phyloP scores from a whole-genome alignment of 78 protist species.

The Speleostelium caveatum region DNA sequence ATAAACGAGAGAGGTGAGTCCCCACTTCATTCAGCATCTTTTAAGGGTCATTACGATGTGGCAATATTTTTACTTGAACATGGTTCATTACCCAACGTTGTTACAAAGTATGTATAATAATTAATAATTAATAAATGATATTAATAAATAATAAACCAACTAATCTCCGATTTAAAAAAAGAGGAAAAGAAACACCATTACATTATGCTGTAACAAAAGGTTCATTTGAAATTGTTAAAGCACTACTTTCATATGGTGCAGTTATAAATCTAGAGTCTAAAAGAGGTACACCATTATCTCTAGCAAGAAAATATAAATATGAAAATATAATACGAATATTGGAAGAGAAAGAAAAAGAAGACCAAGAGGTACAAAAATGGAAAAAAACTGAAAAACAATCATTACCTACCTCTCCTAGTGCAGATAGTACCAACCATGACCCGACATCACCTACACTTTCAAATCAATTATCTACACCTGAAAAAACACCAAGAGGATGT shows the following conservation, averaged over 20 bases:
- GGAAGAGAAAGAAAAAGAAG: neutral
- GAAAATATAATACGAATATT: slow-evolving; percentile 13
- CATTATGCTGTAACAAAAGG: slow-evolving; percentile 71
- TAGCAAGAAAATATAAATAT: slow-evolving; percentile 25
- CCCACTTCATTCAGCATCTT: slow-evolving; percentile 68
- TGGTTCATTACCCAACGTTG: slow-evolving; percentile 56
- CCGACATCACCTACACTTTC: neutral
- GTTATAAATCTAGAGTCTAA: slow-evolving; percentile 31
- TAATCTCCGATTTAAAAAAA: too few species aligned
- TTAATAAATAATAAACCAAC: too few species aligned
- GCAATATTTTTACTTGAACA: slow-evolving; percentile 22
- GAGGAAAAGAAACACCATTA: slow-evolving; percentile 54
- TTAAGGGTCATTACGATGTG: slow-evolving; percentile 66
- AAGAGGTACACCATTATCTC: slow-evolving; percentile 64
- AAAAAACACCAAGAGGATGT: neutral
- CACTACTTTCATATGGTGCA: slow-evolving; percentile 33
- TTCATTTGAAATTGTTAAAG: slow-evolving; percentile 1
- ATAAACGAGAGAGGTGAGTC: slow-evolving; percentile 59
- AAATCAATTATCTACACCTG: too few species aligned
- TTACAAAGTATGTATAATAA: too few species aligned
- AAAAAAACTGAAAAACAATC: neutral
- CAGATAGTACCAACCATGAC: neutral
- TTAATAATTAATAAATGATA: too few species aligned
- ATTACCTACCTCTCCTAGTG: neutral
- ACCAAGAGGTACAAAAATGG: neutral